phyloP scores from a whole-genome alignment of 345 rosid species.

The Gossypium longicalyx region DNA sequence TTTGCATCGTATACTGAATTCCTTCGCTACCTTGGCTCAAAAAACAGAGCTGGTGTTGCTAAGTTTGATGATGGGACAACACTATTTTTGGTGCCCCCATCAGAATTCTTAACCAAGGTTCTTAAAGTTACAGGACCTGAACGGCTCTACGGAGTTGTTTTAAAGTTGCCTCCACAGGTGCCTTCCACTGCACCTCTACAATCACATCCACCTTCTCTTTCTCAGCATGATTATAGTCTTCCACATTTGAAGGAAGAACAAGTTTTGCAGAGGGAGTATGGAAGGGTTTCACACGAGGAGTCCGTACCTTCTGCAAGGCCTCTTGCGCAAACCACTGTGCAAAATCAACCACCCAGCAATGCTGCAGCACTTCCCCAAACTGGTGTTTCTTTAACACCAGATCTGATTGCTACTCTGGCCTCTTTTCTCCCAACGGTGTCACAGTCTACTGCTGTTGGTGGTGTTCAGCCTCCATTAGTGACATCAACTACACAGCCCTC shows the following conservation, averaged over 20 bases:
- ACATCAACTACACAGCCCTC: slow-evolving; percentile 36
- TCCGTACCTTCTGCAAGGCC: slow-evolving; percentile 34
- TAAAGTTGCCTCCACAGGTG: slow-evolving; percentile 65
- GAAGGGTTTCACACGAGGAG: slow-evolving; percentile 44
- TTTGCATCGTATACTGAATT: slow-evolving; percentile 94
- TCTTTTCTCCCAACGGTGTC: slow-evolving; percentile 55
- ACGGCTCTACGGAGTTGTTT: slow-evolving; percentile 87
- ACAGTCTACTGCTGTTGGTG: slow-evolving; percentile 39
- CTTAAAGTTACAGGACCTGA: slow-evolving; percentile 82
- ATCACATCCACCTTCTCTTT: slow-evolving; percentile 28
- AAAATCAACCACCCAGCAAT: slow-evolving; percentile 30
- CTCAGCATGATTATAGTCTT: slow-evolving; percentile 33
- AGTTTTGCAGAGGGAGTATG: slow-evolving; percentile 33
- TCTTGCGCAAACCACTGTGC: slow-evolving; percentile 30
- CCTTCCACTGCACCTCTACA: slow-evolving; percentile 32
- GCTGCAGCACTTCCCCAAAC: slow-evolving; percentile 38
- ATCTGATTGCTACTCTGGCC: slow-evolving; percentile 72
- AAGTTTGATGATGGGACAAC: slow-evolving; percentile 87
- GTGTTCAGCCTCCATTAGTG: slow-evolving; percentile 39
- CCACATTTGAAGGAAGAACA: slow-evolving; percentile 36
- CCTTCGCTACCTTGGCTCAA: slow-evolving; percentile 81
- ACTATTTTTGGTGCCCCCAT: slow-evolving; percentile 88
- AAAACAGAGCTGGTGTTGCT: slow-evolving; percentile 94
- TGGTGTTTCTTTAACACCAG: slow-evolving; percentile 69
- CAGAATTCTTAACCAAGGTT: slow-evolving; percentile 75